phyloP scores from a whole-genome alignment of 768 basidiomycete genomes.

The Pulveroboletus sp. region DNA sequence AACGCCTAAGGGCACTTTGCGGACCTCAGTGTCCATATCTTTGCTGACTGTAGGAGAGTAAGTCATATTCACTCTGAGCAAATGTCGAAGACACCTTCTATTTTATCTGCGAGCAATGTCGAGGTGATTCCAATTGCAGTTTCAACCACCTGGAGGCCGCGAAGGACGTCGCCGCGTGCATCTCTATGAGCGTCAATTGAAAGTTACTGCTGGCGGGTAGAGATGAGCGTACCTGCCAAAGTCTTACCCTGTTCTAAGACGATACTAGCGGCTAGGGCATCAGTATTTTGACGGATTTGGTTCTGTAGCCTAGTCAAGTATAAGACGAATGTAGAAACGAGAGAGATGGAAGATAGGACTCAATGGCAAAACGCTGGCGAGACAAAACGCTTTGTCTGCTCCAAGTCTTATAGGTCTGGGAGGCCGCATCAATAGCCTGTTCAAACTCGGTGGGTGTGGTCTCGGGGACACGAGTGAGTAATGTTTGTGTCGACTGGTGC shows the following conservation, averaged over 20 bases:
- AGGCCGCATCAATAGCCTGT: constrained; percentile 77
- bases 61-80: constrained; percentile 5
- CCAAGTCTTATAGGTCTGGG: constrained; percentile 86
- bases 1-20: constrained; percentile 83
- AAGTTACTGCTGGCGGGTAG: background rate
- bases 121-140: constrained; percentile 77
- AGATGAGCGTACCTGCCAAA: constrained; percentile 52
- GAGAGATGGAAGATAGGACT: constrained; percentile 46
- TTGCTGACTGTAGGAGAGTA: constrained; percentile 58
- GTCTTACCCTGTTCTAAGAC: constrained; percentile 98
- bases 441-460: constrained; percentile 78
- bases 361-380: constrained; percentile 83
- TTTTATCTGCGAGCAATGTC: constrained; percentile 82
- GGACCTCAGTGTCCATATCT: constrained; percentile 93
- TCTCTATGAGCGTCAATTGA: constrained; percentile 41
- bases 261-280: constrained; percentile 82
- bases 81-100: constrained; percentile 61
- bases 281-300: constrained; percentile 78
- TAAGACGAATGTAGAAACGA: constrained; percentile 3
- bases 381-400: constrained; percentile 77
- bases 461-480: constrained; percentile 87
- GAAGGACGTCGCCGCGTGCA: constrained; percentile 90
- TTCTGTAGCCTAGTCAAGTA: constrained; percentile 66
- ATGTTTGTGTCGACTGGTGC: constrained; percentile 77
- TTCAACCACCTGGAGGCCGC: constrained; percentile 88